A percentile compares a stretch with the other conserved stretches of the same genome.
phyloP scores from a whole-genome alignment of 139 green algal species.

The Chlamydomonas eustigma region DNA sequence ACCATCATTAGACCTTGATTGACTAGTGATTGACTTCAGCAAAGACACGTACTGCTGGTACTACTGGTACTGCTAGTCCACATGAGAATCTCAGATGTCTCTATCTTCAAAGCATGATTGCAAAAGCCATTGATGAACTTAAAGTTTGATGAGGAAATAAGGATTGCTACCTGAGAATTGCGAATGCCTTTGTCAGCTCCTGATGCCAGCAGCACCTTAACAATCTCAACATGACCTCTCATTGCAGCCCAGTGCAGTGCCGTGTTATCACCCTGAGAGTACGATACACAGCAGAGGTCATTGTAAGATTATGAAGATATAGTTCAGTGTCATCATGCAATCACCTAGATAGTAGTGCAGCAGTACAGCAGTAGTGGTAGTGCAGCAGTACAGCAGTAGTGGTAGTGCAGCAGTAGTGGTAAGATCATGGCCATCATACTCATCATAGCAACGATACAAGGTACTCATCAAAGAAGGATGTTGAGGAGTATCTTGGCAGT shows the following conservation, averaged over 20 bases:
- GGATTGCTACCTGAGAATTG: constrained; percentile 23
- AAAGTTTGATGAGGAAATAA: background rate
- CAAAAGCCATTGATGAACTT: background rate
- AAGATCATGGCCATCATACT: no score
- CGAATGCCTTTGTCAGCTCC: constrained; percentile 19
- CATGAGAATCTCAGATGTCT: constrained; percentile 18
- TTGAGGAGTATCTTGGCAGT: no score
- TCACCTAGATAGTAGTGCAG: no score
- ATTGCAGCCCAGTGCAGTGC: constrained; percentile 92
- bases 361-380: no score
- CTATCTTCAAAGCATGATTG: no score
- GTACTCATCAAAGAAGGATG: no score
- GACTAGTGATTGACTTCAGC: background rate
- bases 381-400: no score
- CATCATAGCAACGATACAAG: no score
- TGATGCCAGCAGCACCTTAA: constrained; percentile 63
- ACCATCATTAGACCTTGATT: background rate
- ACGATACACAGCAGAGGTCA: no score
- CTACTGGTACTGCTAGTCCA: constrained; percentile 61
- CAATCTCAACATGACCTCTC: constrained; percentile 92
- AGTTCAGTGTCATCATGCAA: no score
- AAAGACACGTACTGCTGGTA: constrained; percentile 74
- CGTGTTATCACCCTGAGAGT: constrained; percentile 94
- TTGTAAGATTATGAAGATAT: no score
- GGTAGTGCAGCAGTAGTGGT: no score